These are phyloP conservation scores for Fusarium sp. DNA, from an alignment of 2,329 filamentous ascomycete species.

Conservation along the genomic window DNA sequence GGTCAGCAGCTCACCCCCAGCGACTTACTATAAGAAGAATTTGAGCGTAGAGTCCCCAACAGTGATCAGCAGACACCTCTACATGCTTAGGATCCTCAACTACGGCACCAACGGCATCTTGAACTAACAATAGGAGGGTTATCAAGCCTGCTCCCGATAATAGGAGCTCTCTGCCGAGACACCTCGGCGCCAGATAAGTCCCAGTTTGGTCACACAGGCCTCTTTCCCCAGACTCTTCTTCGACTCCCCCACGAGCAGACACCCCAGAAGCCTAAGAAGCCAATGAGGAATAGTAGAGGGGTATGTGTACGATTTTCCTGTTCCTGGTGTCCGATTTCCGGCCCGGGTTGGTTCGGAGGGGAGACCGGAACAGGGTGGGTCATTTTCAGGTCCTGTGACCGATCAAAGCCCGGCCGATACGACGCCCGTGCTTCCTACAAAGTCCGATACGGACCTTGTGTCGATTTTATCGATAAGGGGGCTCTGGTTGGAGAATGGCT, in stretches of 20 bases:
- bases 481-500: constrained; percentile 18
- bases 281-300: constrained; percentile 20
- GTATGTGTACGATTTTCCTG: constrained; percentile 11
- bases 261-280: constrained; percentile 1
- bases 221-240: constrained; percentile 36
- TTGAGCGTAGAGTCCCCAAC: constrained; percentile 3
- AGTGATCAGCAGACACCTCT: constrained; percentile 36
- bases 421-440: constrained; percentile 14
- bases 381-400: constrained; percentile 39
- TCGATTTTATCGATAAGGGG: constrained; percentile 31
- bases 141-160: constrained; percentile 21
- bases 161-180: constrained; percentile 17
- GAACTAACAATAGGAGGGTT: constrained; percentile 2
- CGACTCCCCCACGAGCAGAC: constrained; percentile 5
- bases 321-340: constrained; percentile 42
- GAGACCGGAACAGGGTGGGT: constrained; percentile 47
- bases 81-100: constrained; percentile 4
- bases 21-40: background rate
- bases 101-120: constrained; percentile 10
- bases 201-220: constrained; percentile 24
- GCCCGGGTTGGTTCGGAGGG: constrained; percentile 35
- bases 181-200: constrained; percentile 26
- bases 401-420: constrained; percentile 40
- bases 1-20: constrained; percentile 37
- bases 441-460: constrained; percentile 36